Conservation (phyloP, 2,329 filamentous ascomycete species). For the Pestalotiopsis sp. region DNA sequence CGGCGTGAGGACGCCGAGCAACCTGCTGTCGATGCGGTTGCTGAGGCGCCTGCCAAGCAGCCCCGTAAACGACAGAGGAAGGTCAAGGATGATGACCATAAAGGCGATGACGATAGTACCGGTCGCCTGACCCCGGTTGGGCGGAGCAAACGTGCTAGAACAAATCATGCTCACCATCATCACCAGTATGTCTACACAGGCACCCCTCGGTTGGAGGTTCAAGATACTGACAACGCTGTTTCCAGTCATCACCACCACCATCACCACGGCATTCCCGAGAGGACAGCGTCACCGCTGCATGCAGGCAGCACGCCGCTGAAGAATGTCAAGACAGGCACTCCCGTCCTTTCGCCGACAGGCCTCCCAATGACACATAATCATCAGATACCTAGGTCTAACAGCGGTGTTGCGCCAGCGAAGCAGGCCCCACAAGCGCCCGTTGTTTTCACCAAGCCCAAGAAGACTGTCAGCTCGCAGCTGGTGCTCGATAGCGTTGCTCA, state of each 20-base stretch:
- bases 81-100: conserved; percentile 74
- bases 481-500: conserved; percentile 74
- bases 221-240: conserved; percentile 27
- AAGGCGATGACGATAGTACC: conserved; percentile 67
- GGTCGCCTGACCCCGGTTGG: conserved; percentile 63
- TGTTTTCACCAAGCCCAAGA: conserved; percentile 61
- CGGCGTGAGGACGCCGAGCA: conserved; percentile 57
- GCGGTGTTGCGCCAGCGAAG: not conserved
- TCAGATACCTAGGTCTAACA: conserved; percentile 41
- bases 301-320: conserved; percentile 49
- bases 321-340: conserved; percentile 48
- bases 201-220: conserved; percentile 10
- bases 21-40: conserved; percentile 45
- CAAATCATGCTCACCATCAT: conserved; percentile 59
- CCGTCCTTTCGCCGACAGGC: conserved; percentile 47
- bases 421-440: conserved; percentile 13
- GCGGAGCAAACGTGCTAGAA: conserved; percentile 68
- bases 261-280: conserved; percentile 57
- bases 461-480: conserved; percentile 67
- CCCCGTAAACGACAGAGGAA: conserved; percentile 65
- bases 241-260: conserved; percentile 52
- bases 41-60: conserved; percentile 42
- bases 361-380: conserved; percentile 49
- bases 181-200: conserved; percentile 59
- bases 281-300: conserved; percentile 44